Percentiles rank a stretch among this genome's conserved stretches.
These are phyloP conservation scores for Neonectria punicea DNA, from an alignment of 2,329 filamentous ascomycete species.

Conservation along the genomic window DNA sequence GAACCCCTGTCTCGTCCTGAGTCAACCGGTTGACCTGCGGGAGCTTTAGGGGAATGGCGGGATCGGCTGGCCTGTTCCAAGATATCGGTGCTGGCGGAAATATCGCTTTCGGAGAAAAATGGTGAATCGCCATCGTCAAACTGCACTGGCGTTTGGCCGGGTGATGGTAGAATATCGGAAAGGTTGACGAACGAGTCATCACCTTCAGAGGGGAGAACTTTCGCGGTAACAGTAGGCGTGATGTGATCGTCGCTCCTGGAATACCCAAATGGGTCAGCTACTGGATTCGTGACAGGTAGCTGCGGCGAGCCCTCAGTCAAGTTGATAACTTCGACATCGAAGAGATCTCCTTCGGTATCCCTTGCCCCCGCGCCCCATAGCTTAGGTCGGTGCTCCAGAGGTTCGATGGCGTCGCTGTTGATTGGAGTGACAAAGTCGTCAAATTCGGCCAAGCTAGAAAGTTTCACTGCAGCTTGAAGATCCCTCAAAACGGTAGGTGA, in stretches of 20 bases:
- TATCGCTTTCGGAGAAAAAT: slow-evolving; percentile 37
- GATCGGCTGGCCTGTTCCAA: not conserved
- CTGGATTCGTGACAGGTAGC: slow-evolving; percentile 33
- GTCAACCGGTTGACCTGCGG: not conserved
- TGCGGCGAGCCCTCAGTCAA: slow-evolving; percentile 57
- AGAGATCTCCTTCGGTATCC: slow-evolving; percentile 70
- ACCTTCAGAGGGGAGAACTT: slow-evolving; percentile 3
- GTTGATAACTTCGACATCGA: slow-evolving; percentile 72
- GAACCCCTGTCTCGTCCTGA: not conserved
- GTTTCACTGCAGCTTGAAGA: slow-evolving; percentile 69
- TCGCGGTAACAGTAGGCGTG: not conserved
- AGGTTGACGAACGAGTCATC: slow-evolving; percentile 38
- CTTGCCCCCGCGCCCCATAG: slow-evolving; percentile 80
- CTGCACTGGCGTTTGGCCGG: slow-evolving; percentile 10
- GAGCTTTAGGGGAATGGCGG: not conserved
- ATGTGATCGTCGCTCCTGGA: slow-evolving; percentile 16
- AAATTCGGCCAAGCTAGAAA: slow-evolving; percentile 61
- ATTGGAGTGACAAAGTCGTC: slow-evolving; percentile 53
- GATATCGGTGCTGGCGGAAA: slow-evolving; percentile 31
- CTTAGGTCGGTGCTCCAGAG: slow-evolving; percentile 48
- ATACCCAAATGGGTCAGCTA: slow-evolving; percentile 55
- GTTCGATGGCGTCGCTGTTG: slow-evolving; percentile 53
- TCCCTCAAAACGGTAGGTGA: slow-evolving; percentile 73
- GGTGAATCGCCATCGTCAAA: slow-evolving; percentile 21
- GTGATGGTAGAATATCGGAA: slow-evolving; percentile 38